phyloP scores from a whole-genome alignment of 1,284 basidiomycete genomes.

The Tilletia walkeri region DNA sequence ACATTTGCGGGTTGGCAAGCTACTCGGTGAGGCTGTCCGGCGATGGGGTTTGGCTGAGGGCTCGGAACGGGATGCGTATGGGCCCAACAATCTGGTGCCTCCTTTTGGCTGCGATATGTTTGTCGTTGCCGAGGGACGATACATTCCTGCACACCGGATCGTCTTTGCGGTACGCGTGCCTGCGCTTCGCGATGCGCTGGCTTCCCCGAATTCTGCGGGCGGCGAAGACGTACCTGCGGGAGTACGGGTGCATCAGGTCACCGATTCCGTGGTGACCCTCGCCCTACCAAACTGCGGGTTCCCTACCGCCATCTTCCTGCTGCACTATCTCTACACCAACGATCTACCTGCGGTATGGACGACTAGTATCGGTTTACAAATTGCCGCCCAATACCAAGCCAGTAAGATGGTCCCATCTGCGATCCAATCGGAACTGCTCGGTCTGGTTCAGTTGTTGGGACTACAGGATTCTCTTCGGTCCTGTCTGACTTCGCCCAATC shows the following conservation, averaged over 20 bases:
- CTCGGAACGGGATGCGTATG: slow-evolving; percentile 26
- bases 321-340: slow-evolving; percentile 87
- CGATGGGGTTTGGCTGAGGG: slow-evolving; percentile 58
- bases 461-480: slow-evolving; percentile 55
- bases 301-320: slow-evolving; percentile 71
- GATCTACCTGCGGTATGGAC: slow-evolving; percentile 82
- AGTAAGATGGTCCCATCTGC: slow-evolving; percentile 67
- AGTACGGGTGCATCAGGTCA: not conserved
- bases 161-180: slow-evolving; percentile 68
- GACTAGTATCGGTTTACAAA: slow-evolving; percentile 64
- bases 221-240: no score
- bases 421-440: slow-evolving; percentile 64
- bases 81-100: slow-evolving; percentile 33
- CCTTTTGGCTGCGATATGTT: slow-evolving; percentile 66
- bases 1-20: slow-evolving; percentile 30
- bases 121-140: slow-evolving; percentile 58
- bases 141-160: slow-evolving; percentile 68
- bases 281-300: slow-evolving; percentile 61
- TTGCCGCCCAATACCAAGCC: slow-evolving; percentile 59
- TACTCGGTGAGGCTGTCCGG: slow-evolving; percentile 59
- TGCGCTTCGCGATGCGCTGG: slow-evolving; percentile 57
- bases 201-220: not conserved
- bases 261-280: slow-evolving; percentile 27
- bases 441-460: slow-evolving; percentile 62
- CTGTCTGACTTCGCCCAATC: slow-evolving; percentile 57